phyloP scores from a whole-genome alignment of 768 basidiomycete genomes.

The Gloeophyllum trabeum region DNA sequence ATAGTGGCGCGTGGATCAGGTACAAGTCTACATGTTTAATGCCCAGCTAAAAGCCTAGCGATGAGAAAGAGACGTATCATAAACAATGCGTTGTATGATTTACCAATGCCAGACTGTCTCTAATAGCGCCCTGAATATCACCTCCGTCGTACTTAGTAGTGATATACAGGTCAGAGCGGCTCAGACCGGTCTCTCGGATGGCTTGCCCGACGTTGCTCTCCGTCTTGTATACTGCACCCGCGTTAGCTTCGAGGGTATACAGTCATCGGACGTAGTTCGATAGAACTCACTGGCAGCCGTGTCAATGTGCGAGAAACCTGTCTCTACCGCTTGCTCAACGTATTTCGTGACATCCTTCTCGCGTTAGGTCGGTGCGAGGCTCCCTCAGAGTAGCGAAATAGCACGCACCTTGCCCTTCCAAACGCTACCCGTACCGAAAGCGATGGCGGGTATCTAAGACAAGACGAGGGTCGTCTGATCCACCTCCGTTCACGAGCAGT shows the following conservation, averaged over 20 bases:
- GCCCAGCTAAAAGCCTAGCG: constrained; percentile 33
- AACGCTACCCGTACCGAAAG: constrained; percentile 48
- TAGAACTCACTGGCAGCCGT: constrained; percentile 41
- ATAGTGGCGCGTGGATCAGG: constrained; percentile 45
- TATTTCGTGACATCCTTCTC: constrained; percentile 37
- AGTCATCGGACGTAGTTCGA: background rate
- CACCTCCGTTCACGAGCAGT: background rate
- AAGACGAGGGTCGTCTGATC: background rate
- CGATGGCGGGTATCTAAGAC: constrained; percentile 49
- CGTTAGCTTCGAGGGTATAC: background rate
- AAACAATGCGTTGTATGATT: constrained; percentile 4
- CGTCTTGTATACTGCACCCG: constrained; percentile 19
- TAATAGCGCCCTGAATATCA: constrained; percentile 26
- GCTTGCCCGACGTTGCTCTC: constrained; percentile 26
- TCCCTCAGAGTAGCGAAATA: background rate
- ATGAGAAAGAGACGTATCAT: background rate
- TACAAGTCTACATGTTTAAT: constrained; percentile 57
- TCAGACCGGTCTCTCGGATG: constrained; percentile 22
- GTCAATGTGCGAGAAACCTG: constrained; percentile 54
- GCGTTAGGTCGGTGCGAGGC: constrained; percentile 13
- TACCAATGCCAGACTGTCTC: constrained; percentile 40
- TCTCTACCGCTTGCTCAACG: constrained; percentile 45
- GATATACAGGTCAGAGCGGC: constrained; percentile 21
- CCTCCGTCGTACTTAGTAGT: constrained; percentile 37
- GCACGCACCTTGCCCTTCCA: constrained; percentile 16